These are phyloP conservation scores for Testicularia cyperi DNA, from an alignment of 1,284 basidiomycete genomes.

Conservation along the genomic window DNA sequence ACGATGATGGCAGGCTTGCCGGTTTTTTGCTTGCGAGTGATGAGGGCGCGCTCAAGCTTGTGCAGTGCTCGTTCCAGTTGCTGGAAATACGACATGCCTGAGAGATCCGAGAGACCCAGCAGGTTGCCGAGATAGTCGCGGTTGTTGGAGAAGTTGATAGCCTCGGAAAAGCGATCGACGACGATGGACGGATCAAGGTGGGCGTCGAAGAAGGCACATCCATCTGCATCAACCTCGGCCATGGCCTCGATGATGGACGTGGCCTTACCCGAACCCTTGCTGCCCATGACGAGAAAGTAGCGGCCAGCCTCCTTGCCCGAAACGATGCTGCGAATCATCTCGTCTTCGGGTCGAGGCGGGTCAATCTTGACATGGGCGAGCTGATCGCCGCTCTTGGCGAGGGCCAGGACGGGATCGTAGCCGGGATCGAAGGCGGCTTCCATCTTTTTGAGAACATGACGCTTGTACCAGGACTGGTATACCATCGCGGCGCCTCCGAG, in stretches of 20 bases:
- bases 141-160: conserved; percentile 53
- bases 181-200: conserved; percentile 47
- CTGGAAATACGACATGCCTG: conserved; percentile 50
- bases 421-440: conserved; percentile 51
- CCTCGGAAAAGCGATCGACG: conserved; percentile 52
- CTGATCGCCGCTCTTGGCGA: conserved; percentile 43
- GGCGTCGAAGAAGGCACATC: conserved; percentile 54
- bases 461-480: conserved; percentile 53
- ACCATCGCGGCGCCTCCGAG: conserved; percentile 51
- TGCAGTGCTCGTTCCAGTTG: conserved; percentile 49
- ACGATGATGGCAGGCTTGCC: conserved; percentile 54
- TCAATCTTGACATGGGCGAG: conserved; percentile 42
- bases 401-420: conserved; percentile 51
- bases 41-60: conserved; percentile 53
- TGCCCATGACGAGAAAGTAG: conserved; percentile 54
- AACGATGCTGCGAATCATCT: conserved; percentile 49
- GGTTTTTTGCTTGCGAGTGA: conserved; percentile 33
- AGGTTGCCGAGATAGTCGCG: conserved; percentile 55
- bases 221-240: conserved; percentile 45
- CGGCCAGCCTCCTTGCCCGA: conserved; percentile 47
- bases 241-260: conserved; percentile 54
- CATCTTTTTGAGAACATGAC: conserved; percentile 50
- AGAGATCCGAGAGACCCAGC: conserved; percentile 49
- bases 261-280: conserved; percentile 52
- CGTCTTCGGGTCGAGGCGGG: conserved; percentile 43